These are phyloP conservation scores for Lomentospora prolificans DNA, from an alignment of 2,329 filamentous ascomycete species.

Conservation along the genomic window DNA sequence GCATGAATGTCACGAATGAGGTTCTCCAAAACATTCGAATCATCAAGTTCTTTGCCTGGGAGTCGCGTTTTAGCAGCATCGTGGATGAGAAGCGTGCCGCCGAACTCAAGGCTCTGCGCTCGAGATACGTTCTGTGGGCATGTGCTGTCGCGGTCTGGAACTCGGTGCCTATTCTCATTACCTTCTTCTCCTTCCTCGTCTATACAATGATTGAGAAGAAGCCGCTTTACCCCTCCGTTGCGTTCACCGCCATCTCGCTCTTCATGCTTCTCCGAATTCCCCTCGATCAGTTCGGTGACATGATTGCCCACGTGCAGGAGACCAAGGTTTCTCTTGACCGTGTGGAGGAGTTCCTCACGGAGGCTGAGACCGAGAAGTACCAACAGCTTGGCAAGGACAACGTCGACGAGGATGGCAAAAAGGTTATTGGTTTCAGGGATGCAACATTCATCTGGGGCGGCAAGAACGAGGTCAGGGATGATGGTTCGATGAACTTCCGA, in stretches of 20 bases:
- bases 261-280: slow-evolving; percentile 91
- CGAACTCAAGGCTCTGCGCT: slow-evolving; percentile 70
- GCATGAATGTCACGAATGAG: slow-evolving; percentile 94
- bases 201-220: slow-evolving; percentile 89
- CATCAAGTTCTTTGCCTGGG: slow-evolving; percentile 99
- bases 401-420: slow-evolving; percentile 56
- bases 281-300: slow-evolving; percentile 91
- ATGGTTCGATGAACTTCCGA: slow-evolving; percentile 66
- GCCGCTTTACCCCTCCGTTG: slow-evolving; percentile 79
- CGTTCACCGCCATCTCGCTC: slow-evolving; percentile 91
- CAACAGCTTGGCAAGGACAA: slow-evolving; percentile 66
- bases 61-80: slow-evolving; percentile 75
- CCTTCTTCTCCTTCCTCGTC: slow-evolving; percentile 88
- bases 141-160: slow-evolving; percentile 92
- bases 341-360: slow-evolving; percentile 85
- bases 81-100: slow-evolving; percentile 79
- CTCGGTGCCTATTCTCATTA: slow-evolving; percentile 87
- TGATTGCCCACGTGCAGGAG: slow-evolving; percentile 97
- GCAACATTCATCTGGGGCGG: slow-evolving; percentile 86
- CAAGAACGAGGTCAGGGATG: slow-evolving; percentile 48
- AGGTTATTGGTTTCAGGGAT: slow-evolving; percentile 73
- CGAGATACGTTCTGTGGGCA: slow-evolving; percentile 85
- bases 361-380: slow-evolving; percentile 96
- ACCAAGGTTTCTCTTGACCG: slow-evolving; percentile 94
- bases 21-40: slow-evolving; percentile 95